Base-by-base conservation (phyloP, 2,329 filamentous ascomycete species). In the Pseudogymnoascus destructans region DNA sequence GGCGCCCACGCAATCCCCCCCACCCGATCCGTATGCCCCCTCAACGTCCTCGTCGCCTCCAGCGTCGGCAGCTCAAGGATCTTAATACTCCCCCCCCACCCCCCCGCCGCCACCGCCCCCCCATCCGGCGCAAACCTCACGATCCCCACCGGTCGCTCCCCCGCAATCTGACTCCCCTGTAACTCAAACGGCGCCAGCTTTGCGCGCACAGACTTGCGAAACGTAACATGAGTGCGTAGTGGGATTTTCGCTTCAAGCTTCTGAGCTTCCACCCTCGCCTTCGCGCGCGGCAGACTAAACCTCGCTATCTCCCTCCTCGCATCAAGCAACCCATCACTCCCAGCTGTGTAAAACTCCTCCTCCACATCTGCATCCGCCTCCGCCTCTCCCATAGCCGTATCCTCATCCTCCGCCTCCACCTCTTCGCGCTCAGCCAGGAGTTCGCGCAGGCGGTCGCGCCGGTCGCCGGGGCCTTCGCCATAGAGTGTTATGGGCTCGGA, bases 401-500 rank as follows among this genome's bases (percentile, higher is more conserved):
- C 85, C 42, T 78, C 79, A 64, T 85, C 84, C 57, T 79, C 83
- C 1, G 73, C 75, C 62, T 82, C 75, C 36, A 75, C 70, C 68
- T 91, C 86, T 1, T 82, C 79, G 63, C 89, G 80, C 57, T 85
- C 82, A 2, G 85, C 84, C 63, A 98, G 75, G 25, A 96, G 74
- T 66, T 89, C 87, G 63, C 93, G 83, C 66, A 98, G 72, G 63
- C 93, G 82, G 68, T 95, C 91, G 74, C 95, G 80, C 60, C 93
- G 79, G 66, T 97, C 92, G 23, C 81, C 84, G 1, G 85, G 85
- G 0, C 88, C 89, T 73, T 98, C 93, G 60, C 91, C 93, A 64
- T 98, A 98, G 0, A 97, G 77, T 0, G 92, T 98, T 58, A 97
- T 84, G 9, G 93, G 93, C 69, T 98, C 87, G n/a, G 88, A 89